Evolutionary conservation across 495 filamentous ascomycete genomes (phyloP), one percentile per base, ranked within the genome.

Genomic region (Wilcoxina mikolae): DNA sequence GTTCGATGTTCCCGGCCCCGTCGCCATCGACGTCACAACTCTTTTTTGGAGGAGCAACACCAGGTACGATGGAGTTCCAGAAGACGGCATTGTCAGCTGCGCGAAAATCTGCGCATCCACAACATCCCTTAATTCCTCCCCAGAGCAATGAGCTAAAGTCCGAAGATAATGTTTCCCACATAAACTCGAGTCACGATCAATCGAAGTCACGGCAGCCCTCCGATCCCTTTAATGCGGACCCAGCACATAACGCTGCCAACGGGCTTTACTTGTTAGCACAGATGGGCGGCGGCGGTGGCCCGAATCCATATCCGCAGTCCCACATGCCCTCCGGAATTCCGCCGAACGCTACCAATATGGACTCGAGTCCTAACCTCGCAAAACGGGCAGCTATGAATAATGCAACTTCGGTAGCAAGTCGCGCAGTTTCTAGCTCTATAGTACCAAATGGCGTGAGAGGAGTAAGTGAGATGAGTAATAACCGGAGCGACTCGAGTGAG

Each of bases 1-100:
- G 91, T 56, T 94, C 90, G 64, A 95, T 98, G 84, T 98, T 98
- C 73, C 87, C 89, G 27, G 84, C 81, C 27, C 85, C 88, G 3
- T 89, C 85, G 64, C 91, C 91, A 17, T 84, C 84, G 25, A 65
- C 95, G 25, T 82, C 88, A 65, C 81, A 83, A 49, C 78, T 82
- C 62, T 73, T 95, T 31, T 81, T 84, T 57, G 84, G 78, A 67
- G 84, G 84, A 51, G 83, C 87, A 11, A 98, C 91, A 20, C 91
- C 91, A 12, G 81, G 80, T 29, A 94, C 89, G 0, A 72, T 94
- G 48, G 91, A 98, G 60, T 98, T 98, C 61, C 91, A 96, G 59
- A 81, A 89, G 35, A 94, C 91, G 31, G 91, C 91, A 2, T 69
- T 95, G 70, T 85, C 86, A 9, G 86, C 87, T 28, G 68, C 70